Conservation (phyloP, 345 rosid species). For the Eucalyptus marginata region DNA sequence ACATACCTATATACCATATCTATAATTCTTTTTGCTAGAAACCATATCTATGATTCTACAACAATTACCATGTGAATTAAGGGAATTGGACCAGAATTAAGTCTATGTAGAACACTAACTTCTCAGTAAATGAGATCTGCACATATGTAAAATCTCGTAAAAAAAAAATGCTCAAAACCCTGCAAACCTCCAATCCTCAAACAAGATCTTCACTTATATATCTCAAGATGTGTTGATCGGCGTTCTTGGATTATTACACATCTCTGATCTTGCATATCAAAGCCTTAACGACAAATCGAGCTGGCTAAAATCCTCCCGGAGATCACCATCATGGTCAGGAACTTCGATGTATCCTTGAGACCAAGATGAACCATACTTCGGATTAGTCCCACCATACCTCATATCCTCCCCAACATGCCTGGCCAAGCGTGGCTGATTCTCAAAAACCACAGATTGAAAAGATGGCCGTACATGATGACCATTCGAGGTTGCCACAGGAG, state of each 20-base stretch:
- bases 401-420: not conserved
- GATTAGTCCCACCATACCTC: not conserved
- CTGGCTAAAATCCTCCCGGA: constrained; percentile 5
- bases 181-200: not conserved
- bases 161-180: not conserved
- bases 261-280: constrained; percentile 4
- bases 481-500: not conserved
- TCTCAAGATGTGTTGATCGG: not conserved
- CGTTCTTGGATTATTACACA: not conserved
- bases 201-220: not conserved
- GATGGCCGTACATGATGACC: not conserved
- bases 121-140: not conserved
- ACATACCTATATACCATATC: not conserved
- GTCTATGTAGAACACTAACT: not conserved
- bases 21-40: not conserved
- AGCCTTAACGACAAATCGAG: constrained; percentile 83
- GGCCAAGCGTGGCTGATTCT: not conserved
- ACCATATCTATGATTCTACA: not conserved
- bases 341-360: not conserved
- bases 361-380: not conserved
- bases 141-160: not conserved
- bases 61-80: not conserved
- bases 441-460: not conserved
- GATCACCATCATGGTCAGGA: not conserved
- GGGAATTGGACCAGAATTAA: not conserved